A percentile compares a stretch with the other conserved stretches of the same genome.
phyloP scores from a whole-genome alignment of 106 monocot genomes.

The Dendrobium huoshanense region DNA sequence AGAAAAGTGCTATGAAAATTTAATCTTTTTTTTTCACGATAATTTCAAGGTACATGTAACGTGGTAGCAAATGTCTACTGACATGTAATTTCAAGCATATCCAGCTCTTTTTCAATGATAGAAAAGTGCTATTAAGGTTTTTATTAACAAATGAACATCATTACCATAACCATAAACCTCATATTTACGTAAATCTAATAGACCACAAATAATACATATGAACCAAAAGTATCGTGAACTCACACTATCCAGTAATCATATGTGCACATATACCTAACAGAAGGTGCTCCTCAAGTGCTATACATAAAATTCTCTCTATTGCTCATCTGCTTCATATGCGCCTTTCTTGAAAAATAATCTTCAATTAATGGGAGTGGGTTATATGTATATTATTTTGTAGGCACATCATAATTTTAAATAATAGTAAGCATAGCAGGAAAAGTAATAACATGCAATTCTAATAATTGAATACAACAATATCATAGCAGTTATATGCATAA shows the following conservation, averaged over 20 bases:
- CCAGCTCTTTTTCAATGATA: too few species aligned
- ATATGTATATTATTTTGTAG: background rate
- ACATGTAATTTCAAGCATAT: too few species aligned
- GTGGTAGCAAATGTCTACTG: too few species aligned
- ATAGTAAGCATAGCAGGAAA: too few species aligned
- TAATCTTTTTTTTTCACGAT: background rate
- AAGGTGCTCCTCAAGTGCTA: background rate
- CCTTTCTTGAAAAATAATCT: background rate
- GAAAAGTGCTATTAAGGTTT: too few species aligned
- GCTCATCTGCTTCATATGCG: too few species aligned
- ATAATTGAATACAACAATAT: too few species aligned
- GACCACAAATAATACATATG: background rate
- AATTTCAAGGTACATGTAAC: background rate
- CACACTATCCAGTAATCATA: background rate
- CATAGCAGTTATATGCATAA: too few species aligned
- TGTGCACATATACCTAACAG: too few species aligned
- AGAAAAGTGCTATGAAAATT: background rate
- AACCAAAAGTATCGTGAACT: background rate
- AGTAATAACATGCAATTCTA: too few species aligned
- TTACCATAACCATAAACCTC: background rate
- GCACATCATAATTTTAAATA: background rate
- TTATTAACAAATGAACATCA: background rate
- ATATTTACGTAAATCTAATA: background rate
- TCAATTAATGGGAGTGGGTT: background rate
- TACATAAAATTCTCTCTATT: background rate